Evolutionary conservation across 2,329 filamentous ascomycete species (phyloP).

Genomic region (Aspergillus sojae): DNA sequence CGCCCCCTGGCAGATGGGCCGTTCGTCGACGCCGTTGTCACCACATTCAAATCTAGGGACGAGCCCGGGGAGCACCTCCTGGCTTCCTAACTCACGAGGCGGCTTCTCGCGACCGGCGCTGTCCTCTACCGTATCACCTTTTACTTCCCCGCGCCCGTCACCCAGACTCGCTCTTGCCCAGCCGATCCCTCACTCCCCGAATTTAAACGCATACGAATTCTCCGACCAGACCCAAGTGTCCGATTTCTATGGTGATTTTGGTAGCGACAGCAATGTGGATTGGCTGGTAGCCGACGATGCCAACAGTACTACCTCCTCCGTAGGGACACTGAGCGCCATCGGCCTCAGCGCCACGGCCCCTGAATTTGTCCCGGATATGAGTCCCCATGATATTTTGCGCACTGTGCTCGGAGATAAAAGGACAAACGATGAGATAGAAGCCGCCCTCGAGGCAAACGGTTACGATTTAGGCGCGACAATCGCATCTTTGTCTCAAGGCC

Average conservation of each 20-base stretch:
- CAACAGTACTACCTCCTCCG: conserved; percentile 75
- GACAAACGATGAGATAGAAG: conserved; percentile 91
- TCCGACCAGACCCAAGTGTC: conserved; percentile 78
- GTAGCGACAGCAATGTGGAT: conserved; percentile 85
- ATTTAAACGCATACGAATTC: conserved; percentile 92
- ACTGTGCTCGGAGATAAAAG: conserved; percentile 88
- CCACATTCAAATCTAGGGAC: conserved; percentile 77
- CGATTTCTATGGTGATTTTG: conserved; percentile 88
- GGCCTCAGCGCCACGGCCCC: conserved; percentile 78
- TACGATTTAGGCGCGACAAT: conserved; percentile 95
- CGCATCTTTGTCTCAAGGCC: conserved; percentile 79
- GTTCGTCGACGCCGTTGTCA: conserved; percentile 76
- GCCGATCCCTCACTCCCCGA: conserved; percentile 93
- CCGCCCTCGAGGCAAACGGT: conserved; percentile 82
- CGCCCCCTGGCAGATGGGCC: conserved; percentile 82
- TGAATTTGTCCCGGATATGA: conserved; percentile 89
- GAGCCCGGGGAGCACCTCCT: conserved; percentile 81
- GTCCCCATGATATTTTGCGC: conserved; percentile 94
- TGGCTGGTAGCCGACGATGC: conserved; percentile 92
- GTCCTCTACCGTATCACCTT: conserved; percentile 78
- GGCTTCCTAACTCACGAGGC: conserved; percentile 72
- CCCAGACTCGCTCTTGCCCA: conserved; percentile 88
- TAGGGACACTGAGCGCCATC: conserved; percentile 70
- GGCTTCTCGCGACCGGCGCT: conserved; percentile 77
- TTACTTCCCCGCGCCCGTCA: conserved; percentile 90